phyloP scores from a whole-genome alignment of 2,329 filamentous ascomycete genomes.

The Setomelanomma holmii region DNA sequence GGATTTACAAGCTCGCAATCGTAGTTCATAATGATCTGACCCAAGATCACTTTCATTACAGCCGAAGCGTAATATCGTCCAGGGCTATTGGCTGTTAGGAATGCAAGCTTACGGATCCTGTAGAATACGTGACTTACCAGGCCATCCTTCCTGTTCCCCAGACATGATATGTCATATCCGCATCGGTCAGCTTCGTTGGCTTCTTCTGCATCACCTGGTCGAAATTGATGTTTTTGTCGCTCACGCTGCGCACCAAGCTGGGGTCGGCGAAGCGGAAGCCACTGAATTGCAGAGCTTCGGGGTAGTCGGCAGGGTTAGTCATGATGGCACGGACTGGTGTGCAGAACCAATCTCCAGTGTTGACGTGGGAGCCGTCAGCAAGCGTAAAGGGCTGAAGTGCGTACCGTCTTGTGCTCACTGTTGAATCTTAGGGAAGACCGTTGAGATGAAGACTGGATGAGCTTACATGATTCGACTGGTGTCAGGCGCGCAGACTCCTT shows the following conservation, averaged over 20 bases:
- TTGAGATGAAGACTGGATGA: not conserved
- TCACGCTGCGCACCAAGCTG: slow-evolving; percentile 6
- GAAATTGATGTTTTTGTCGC: not conserved
- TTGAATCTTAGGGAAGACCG: not conserved
- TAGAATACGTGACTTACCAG: slow-evolving; percentile 2
- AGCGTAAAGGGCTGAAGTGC: slow-evolving; percentile 22
- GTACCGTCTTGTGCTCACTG: slow-evolving; percentile 22
- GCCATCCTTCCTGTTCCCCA: slow-evolving; percentile 27
- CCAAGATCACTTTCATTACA: slow-evolving; percentile 23
- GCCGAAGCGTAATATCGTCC: slow-evolving; percentile 21
- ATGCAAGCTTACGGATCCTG: too few relatives aligned
- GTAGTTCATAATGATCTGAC: slow-evolving; percentile 23
- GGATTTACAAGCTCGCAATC: slow-evolving; percentile 18
- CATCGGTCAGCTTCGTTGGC: slow-evolving; percentile 19
- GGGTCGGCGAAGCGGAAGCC: slow-evolving; percentile 28
- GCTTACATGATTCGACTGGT: slow-evolving; percentile 25
- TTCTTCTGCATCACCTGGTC: slow-evolving; percentile 12
- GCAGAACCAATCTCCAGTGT: slow-evolving; percentile 25
- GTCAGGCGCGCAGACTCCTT: slow-evolving; percentile 26
- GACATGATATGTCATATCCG: slow-evolving; percentile 18
- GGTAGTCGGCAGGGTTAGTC: slow-evolving; percentile 15
- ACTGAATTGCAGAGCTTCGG: slow-evolving; percentile 19
- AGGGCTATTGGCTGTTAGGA: not conserved
- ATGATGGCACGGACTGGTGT: slow-evolving; percentile 26
- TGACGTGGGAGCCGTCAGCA: slow-evolving; percentile 20